These are phyloP conservation scores for Neobulgaria alba DNA, from an alignment of 2,329 filamentous ascomycete genomes.

Conservation along the genomic window DNA sequence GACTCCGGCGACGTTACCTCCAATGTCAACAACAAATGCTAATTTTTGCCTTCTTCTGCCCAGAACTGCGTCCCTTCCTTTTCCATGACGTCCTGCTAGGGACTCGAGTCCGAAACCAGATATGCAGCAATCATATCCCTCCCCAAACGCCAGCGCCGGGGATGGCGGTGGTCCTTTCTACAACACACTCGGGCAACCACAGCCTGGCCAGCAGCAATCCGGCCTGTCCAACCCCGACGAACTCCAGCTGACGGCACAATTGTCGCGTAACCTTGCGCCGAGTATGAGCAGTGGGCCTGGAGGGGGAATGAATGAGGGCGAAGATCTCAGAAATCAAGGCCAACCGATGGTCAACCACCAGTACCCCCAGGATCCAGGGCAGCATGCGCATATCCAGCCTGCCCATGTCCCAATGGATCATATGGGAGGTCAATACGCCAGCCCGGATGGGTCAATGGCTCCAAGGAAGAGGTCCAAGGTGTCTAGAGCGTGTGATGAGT, in stretches of 20 bases:
- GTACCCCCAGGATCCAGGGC: conserved; percentile 26
- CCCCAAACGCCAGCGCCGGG: conserved; percentile 22
- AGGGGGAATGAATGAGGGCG: conserved; percentile 31
- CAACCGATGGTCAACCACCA: conserved; percentile 31
- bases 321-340: conserved; percentile 26
- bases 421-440: conserved; percentile 38
- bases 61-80: background rate
- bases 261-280: conserved; percentile 37
- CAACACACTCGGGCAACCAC: conserved; percentile 17
- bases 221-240: conserved; percentile 33
- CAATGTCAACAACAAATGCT: background rate
- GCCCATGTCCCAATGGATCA: conserved; percentile 22
- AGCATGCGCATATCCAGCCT: conserved; percentile 15
- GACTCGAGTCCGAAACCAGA: background rate
- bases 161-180: conserved; percentile 25
- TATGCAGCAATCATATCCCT: conserved; percentile 19
- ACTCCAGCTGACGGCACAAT: conserved; percentile 36
- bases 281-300: conserved; percentile 32
- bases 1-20: background rate
- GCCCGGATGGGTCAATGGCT: conserved; percentile 35
- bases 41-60: background rate
- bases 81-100: background rate
- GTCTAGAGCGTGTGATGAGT: conserved; percentile 82
- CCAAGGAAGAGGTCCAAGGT: conserved; percentile 77
- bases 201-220: conserved; percentile 18